These are phyloP conservation scores for Cenchrus fungigraminus DNA, from an alignment of 176 grass and related monocot genomes.

Conservation along the genomic window DNA sequence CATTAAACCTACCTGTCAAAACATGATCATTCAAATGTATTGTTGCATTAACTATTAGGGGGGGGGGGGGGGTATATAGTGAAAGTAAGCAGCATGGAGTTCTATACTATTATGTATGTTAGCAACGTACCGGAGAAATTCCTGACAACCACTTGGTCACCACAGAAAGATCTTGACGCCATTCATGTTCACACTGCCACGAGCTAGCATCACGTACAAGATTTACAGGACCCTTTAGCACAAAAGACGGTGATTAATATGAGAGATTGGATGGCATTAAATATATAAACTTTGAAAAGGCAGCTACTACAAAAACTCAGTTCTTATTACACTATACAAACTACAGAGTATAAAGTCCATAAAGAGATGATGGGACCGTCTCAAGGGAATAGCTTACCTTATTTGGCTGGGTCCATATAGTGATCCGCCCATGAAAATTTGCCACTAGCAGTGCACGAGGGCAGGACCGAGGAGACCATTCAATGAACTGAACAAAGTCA, in stretches of 20 bases:
- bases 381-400: slow-evolving; percentile 59
- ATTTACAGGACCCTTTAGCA: slow-evolving; percentile 87
- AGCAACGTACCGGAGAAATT: slow-evolving; percentile 64
- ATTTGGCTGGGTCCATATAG: slow-evolving; percentile 96
- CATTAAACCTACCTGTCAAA: slow-evolving; percentile 17
- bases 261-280: slow-evolving; percentile 12
- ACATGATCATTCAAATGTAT: not conserved
- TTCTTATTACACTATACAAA: slow-evolving; percentile 4
- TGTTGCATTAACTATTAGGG: slow-evolving; percentile 19
- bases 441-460: slow-evolving; percentile 90
- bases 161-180: slow-evolving; percentile 97
- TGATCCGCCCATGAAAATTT: slow-evolving; percentile 98
- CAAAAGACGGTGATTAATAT: slow-evolving; percentile 13
- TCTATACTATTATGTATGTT: not conserved
- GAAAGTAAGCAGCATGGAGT: slow-evolving; percentile 4
- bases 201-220: slow-evolving; percentile 86
- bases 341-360: not conserved
- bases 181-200: slow-evolving; percentile 92
- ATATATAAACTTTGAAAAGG: slow-evolving; percentile 8
- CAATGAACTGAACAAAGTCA: slow-evolving; percentile 98
- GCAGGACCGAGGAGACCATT: slow-evolving; percentile 95
- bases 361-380: not conserved
- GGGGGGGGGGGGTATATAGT: not conserved
- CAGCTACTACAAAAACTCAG: not conserved
- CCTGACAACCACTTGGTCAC: slow-evolving; percentile 97